phyloP scores from a whole-genome alignment of 2,329 filamentous ascomycete genomes.

The Ceratocystis diversiconidia region DNA sequence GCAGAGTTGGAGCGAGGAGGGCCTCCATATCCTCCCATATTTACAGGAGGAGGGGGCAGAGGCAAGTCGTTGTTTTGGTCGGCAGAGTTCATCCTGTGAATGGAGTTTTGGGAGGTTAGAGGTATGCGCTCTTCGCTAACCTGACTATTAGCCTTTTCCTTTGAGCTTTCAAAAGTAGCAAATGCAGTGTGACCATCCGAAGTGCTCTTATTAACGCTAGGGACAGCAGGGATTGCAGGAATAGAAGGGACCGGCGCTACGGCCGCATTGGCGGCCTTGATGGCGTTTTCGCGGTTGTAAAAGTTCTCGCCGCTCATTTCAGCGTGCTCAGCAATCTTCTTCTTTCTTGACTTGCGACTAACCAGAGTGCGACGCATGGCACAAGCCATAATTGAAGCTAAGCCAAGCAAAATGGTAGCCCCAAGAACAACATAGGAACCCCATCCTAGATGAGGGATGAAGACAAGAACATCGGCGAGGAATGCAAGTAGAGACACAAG shows the following conservation, averaged over 20 bases:
- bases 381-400: slow-evolving; percentile 75
- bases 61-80: slow-evolving; percentile 6
- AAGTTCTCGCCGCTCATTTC: slow-evolving; percentile 95
- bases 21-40: slow-evolving; percentile 25
- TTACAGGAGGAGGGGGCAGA: slow-evolving; percentile 17
- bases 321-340: slow-evolving; percentile 79
- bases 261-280: slow-evolving; percentile 32
- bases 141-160: slow-evolving; percentile 33
- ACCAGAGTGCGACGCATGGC: slow-evolving; percentile 89
- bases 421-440: slow-evolving; percentile 87
- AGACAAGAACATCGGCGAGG: slow-evolving; percentile 82
- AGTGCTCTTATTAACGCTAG: slow-evolving; percentile 25
- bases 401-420: slow-evolving; percentile 70
- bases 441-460: slow-evolving; percentile 87
- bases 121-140: slow-evolving; percentile 58
- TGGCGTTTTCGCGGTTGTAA: slow-evolving; percentile 55
- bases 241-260: slow-evolving; percentile 35
- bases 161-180: slow-evolving; percentile 53
- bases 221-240: slow-evolving; percentile 28
- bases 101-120: slow-evolving; percentile 50
- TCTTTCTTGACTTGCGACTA: slow-evolving; percentile 82
- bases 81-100: slow-evolving; percentile 36
- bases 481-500: slow-evolving; percentile 75
- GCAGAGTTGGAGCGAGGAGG: slow-evolving; percentile 30
- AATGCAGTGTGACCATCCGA: slow-evolving; percentile 39